phyloP scores from a whole-genome alignment of 2,329 filamentous ascomycete genomes.

The Fusarium mexicanum region DNA sequence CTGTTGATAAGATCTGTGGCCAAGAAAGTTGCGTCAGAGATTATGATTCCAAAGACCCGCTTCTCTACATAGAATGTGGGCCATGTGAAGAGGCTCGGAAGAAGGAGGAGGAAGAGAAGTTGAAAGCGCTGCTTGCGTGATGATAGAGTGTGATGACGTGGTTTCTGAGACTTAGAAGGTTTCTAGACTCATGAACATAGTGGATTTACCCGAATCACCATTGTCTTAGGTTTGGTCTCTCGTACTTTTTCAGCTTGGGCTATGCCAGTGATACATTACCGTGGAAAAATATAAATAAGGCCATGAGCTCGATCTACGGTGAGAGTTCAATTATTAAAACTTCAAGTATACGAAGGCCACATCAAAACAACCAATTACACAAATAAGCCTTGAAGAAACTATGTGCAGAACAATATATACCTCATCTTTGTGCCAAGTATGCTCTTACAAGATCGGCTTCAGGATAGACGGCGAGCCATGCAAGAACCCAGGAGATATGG shows the following conservation, averaged over 20 bases:
- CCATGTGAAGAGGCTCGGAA: background rate
- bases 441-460: background rate
- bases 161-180: accelerated
- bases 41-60: background rate
- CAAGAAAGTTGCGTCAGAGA: background rate
- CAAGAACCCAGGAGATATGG: background rate
- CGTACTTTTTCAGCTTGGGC: accelerated
- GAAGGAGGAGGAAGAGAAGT: background rate
- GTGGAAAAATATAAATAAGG: background rate
- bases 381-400: background rate
- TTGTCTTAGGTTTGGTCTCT: accelerated
- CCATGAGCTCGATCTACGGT: accelerated
- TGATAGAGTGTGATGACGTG: background rate
- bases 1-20: background rate
- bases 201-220: accelerated
- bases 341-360: accelerated
- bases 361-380: accelerated
- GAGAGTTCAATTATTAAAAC: accelerated
- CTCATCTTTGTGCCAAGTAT: background rate
- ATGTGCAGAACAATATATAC: background rate
- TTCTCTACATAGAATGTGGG: background rate
- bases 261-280: background rate
- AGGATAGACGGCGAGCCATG: background rate
- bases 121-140: background rate
- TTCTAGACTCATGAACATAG: accelerated